phyloP scores from a whole-genome alignment of 768 basidiomycete genomes.

The Russula foetens region DNA sequence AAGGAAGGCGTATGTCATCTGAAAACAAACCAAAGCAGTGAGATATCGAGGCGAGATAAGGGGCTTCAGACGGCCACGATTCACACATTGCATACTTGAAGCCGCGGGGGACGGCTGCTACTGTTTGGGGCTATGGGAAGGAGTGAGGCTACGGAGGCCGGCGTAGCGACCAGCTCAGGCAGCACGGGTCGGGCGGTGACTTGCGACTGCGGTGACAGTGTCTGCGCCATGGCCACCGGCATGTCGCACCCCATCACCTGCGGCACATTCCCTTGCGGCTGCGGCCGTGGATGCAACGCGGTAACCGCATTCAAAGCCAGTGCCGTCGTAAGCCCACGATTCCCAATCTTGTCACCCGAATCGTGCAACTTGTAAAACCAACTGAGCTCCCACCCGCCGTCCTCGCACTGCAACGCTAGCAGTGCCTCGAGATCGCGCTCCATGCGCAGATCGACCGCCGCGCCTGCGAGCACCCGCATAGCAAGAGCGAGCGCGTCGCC shows the following conservation, averaged over 20 bases:
- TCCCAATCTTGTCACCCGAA: conserved; percentile 41
- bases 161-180: too few species aligned
- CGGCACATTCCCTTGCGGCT: neutral
- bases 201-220: neutral
- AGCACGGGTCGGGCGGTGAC: too few species aligned
- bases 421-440: conserved; percentile 39
- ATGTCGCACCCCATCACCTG: too few species aligned
- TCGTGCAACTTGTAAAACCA: conserved; percentile 52
- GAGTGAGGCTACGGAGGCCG: too few species aligned
- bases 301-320: conserved; percentile 44
- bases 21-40: too few species aligned
- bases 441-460: conserved; percentile 34
- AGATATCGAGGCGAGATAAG: too few species aligned
- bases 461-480: conserved; percentile 44
- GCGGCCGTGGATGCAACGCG: conserved; percentile 17
- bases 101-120: too few species aligned
- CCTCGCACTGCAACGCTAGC: conserved; percentile 40
- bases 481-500: conserved; percentile 50
- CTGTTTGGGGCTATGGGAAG: too few species aligned
- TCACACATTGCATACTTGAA: too few species aligned
- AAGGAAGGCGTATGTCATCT: too few species aligned
- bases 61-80: too few species aligned
- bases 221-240: too few species aligned
- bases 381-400: conserved; percentile 48
- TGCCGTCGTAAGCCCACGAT: conserved; percentile 47